A percentile compares a stretch with the other conserved stretches of the same genome.
phyloP scores from a whole-genome alignment of 106 monocot genomes.

The Hemerocallis citrina region DNA sequence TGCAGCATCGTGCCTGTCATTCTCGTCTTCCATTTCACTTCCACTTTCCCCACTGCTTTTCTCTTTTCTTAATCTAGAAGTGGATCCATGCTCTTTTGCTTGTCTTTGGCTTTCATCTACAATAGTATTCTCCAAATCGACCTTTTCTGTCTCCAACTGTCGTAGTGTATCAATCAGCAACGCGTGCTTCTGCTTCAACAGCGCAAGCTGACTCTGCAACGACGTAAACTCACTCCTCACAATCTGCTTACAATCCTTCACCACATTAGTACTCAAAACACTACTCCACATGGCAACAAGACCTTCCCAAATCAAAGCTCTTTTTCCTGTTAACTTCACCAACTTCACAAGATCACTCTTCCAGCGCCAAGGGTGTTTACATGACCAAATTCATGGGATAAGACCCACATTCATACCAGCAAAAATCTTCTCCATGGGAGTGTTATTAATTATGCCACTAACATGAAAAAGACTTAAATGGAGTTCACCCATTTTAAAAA shows the following conservation, averaged over 20 bases:
- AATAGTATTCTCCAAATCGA: conserved; percentile 98
- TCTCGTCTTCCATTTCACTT: conserved; percentile 81
- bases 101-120: conserved; percentile 94
- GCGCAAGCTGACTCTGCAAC: conserved; percentile 66
- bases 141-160: conserved; percentile 99
- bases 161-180: conserved; percentile 78
- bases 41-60: conserved; percentile 73
- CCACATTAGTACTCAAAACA: too few species aligned
- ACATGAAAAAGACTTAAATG: too few species aligned
- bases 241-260: conserved; percentile 71
- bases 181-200: conserved; percentile 71
- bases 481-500: too few species aligned
- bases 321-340: too few species aligned
- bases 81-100: conserved; percentile 42
- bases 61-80: conserved; percentile 52
- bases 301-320: too few species aligned
- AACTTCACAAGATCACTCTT: too few species aligned
- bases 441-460: too few species aligned
- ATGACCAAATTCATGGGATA: too few species aligned
- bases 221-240: conserved; percentile 61
- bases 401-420: too few species aligned
- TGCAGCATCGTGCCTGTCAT: conserved; percentile 65
- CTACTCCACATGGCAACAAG: too few species aligned
- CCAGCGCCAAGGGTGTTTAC: too few species aligned
- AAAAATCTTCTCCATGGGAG: too few species aligned